A percentile compares a stretch with the other conserved stretches of the same genome.
These are phyloP conservation scores for Quercus ilex DNA, from an alignment of 306 rosid genomes.

Conservation along the genomic window DNA sequence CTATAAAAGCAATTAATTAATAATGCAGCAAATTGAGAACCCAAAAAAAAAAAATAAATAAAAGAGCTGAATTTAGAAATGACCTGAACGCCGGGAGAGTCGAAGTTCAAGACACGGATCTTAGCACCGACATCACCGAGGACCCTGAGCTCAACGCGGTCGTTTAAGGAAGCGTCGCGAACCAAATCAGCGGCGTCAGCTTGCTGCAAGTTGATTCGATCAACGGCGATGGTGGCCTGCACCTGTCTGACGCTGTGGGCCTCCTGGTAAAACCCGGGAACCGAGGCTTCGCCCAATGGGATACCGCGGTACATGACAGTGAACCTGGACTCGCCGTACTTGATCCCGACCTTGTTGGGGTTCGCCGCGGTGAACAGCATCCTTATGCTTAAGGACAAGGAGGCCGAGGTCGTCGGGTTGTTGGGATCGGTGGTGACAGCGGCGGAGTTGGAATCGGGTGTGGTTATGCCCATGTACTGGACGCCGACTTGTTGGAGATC, in stretches of 20 bases:
- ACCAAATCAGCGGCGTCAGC: slow-evolving; percentile 83
- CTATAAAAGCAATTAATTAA: background rate
- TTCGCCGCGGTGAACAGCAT: slow-evolving; percentile 71
- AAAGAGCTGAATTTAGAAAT: background rate
- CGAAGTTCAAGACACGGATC: slow-evolving; percentile 86
- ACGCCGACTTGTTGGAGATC: slow-evolving; percentile 89
- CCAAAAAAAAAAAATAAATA: background rate
- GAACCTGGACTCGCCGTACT: slow-evolving; percentile 85
- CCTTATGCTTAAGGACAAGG: slow-evolving; percentile 67
- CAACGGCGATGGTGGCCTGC: slow-evolving; percentile 72
- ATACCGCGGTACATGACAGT: slow-evolving; percentile 95
- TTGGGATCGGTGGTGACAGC: slow-evolving; percentile 12
- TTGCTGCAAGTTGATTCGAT: slow-evolving; percentile 71
- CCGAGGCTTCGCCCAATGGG: slow-evolving; percentile 77
- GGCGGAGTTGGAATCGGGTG: slow-evolving; percentile 30
- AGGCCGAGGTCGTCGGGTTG: slow-evolving; percentile 41
- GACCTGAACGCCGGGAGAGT: slow-evolving; percentile 91
- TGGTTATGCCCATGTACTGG: slow-evolving; percentile 74
- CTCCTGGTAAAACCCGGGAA: slow-evolving; percentile 78
- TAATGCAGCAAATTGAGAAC: background rate
- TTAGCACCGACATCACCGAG: slow-evolving; percentile 91
- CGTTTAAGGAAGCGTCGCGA: slow-evolving; percentile 77
- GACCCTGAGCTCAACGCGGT: slow-evolving; percentile 81
- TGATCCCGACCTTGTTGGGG: slow-evolving; percentile 95
- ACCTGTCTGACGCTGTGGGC: slow-evolving; percentile 69